A percentile compares a stretch with the other conserved stretches of the same genome.
Conservation (phyloP, 148 eudicot genomes). For the Limonium bicolor region DNA sequence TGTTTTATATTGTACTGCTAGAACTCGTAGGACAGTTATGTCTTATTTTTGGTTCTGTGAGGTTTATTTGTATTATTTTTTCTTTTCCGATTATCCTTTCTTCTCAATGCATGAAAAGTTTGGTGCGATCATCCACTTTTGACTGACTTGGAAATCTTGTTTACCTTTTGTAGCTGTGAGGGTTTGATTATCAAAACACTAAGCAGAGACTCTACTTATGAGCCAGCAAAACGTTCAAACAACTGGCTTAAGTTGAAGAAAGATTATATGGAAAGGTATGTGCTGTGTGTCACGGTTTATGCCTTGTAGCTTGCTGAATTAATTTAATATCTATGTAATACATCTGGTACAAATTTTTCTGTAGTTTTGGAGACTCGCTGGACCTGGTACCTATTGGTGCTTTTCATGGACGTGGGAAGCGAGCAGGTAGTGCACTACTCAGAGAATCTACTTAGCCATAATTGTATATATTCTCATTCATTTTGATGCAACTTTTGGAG, state of each 20-base stretch:
- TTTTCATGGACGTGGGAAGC: slow-evolving; percentile 91
- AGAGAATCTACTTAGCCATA: not conserved
- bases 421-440: slow-evolving; percentile 40
- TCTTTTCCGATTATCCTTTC: no score
- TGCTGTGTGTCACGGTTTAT: not conserved
- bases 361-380: slow-evolving; percentile 86
- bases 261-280: slow-evolving; percentile 88
- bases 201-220: slow-evolving; percentile 85
- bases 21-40: not conserved
- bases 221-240: slow-evolving; percentile 89
- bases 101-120: no score
- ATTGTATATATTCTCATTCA: not conserved
- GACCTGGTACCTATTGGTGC: slow-evolving; percentile 94
- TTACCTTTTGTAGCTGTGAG: slow-evolving; percentile 46
- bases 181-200: slow-evolving; percentile 93
- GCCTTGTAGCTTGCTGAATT: not conserved
- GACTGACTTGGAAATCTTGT: not conserved
- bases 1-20: no score
- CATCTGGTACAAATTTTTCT: slow-evolving; percentile 2
- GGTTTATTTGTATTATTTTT: no score
- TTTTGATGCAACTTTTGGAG: not conserved
- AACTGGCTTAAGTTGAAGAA: slow-evolving; percentile 94
- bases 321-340: not conserved
- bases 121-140: no score
- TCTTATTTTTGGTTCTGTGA: no score